These are phyloP conservation scores for Phalaenopsis aphrodite DNA, from an alignment of 106 monocot genomes.

Conservation along the genomic window DNA sequence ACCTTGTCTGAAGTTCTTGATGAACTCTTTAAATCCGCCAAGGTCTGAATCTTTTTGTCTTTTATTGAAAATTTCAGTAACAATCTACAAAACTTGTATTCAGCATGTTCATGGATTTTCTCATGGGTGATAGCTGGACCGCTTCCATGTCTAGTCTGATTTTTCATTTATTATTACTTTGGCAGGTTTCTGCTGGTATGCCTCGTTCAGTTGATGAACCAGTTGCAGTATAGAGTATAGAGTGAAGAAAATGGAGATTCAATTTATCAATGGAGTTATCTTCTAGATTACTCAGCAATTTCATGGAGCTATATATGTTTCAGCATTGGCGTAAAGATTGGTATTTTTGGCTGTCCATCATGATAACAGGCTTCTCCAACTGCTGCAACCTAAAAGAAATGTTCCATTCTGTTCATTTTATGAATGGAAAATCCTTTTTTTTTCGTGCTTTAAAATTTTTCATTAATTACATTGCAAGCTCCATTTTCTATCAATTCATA, in stretches of 20 bases:
- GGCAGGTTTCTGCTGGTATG: conserved; percentile 53
- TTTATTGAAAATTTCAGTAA: background rate
- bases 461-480: background rate
- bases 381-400: background rate
- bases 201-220: conserved; percentile 50
- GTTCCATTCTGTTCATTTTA: background rate
- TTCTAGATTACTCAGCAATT: background rate
- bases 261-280: background rate
- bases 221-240: conserved; percentile 43
- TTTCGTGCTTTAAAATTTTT: background rate
- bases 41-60: conserved; percentile 27
- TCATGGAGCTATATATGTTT: background rate
- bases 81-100: background rate
- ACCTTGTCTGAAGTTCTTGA: conserved; percentile 87
- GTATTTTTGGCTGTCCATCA: background rate
- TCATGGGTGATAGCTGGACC: too few relatives aligned
- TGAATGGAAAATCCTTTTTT: background rate
- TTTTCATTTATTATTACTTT: conserved; percentile 10
- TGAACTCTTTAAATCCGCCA: conserved; percentile 83
- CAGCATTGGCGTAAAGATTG: background rate
- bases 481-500: background rate
- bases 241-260: background rate
- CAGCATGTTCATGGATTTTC: too few relatives aligned
- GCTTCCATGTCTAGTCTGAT: background rate
- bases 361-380: background rate